These are phyloP conservation scores for Cladophialophora psammophila DNA, from an alignment of 2,329 filamentous ascomycete genomes.

Conservation along the genomic window DNA sequence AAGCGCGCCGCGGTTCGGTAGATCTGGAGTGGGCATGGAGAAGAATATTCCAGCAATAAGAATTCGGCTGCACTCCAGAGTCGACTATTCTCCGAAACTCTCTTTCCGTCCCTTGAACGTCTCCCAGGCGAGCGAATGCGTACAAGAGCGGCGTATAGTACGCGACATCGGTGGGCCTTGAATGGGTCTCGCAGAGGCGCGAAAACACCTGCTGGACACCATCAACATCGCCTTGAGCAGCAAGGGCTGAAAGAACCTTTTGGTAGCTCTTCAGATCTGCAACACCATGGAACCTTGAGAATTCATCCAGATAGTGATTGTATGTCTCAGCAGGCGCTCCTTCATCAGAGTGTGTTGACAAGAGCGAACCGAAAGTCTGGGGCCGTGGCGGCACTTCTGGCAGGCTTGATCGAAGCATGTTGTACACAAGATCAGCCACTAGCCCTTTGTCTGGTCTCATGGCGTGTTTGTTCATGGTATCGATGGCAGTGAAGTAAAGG, in stretches of 20 bases:
- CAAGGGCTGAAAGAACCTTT: constrained; percentile 51
- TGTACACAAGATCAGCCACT: constrained; percentile 49
- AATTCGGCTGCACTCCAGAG: constrained; percentile 65
- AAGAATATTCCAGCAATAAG: constrained; percentile 76
- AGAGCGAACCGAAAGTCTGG: constrained; percentile 21
- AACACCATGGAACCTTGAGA: constrained; percentile 45
- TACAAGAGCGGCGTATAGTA: constrained; percentile 68
- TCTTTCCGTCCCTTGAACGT: constrained; percentile 65
- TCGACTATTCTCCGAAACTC: constrained; percentile 70
- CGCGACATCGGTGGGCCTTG: constrained; percentile 44
- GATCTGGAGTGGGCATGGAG: constrained; percentile 73
- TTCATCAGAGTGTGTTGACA: constrained; percentile 27
- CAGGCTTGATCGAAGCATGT: constrained; percentile 47
- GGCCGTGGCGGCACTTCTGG: constrained; percentile 23
- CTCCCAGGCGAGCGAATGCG: constrained; percentile 73
- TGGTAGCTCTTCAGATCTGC: constrained; percentile 47
- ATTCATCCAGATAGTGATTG: constrained; percentile 53
- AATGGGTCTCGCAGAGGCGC: constrained; percentile 49
- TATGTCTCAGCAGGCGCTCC: constrained; percentile 38
- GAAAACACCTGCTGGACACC: constrained; percentile 56
- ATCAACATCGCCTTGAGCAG: constrained; percentile 55
- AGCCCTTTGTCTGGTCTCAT: constrained; percentile 29
- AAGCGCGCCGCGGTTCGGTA: constrained; percentile 70
- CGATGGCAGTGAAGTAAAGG: constrained; percentile 38
- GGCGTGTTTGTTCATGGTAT: constrained; percentile 45